Evolutionary conservation across 495 filamentous ascomycete species (phyloP).

Genomic region (Chlorociboria aeruginascens): DNA sequence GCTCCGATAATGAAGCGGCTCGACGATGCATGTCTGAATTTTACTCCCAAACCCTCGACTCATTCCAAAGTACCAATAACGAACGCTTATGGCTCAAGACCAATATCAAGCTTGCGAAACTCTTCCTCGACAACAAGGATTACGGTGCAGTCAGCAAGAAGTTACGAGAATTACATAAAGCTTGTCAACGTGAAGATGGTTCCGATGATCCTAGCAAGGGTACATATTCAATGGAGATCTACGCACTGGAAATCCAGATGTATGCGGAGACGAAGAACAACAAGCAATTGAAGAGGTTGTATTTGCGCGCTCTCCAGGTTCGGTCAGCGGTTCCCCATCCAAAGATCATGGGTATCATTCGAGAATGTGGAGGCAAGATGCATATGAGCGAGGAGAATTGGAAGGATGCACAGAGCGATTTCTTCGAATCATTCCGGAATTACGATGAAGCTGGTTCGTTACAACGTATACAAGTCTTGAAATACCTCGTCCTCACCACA

Average conservation of each 20-base stretch:
- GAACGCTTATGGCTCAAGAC: conserved; percentile 97
- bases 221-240: conserved; percentile 90
- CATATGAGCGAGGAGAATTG: conserved; percentile 99
- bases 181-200: conserved; percentile 82
- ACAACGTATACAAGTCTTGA: conserved; percentile 92
- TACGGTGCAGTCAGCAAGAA: conserved; percentile 73
- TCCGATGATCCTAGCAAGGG: conserved; percentile 91
- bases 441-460: conserved; percentile 96
- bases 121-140: conserved; percentile 85
- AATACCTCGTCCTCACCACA: conserved; percentile 89
- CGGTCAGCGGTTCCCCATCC: conserved; percentile 93
- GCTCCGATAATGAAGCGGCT: conserved; percentile 56
- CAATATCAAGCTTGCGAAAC: conserved; percentile 87
- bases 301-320: conserved; percentile 80
- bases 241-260: conserved; percentile 97
- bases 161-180: conserved; percentile 75
- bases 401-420: conserved; percentile 93
- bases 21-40: conserved; percentile 89
- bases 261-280: conserved; percentile 94
- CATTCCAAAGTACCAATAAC: conserved; percentile 96
- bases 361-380: conserved; percentile 99
- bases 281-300: conserved; percentile 88
- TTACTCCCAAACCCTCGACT: conserved; percentile 83
- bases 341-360: conserved; percentile 97
- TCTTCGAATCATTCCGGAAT: conserved; percentile 97